phyloP scores from a whole-genome alignment of 192 early-diverging fungal genomes.

The Jimgerdemannia flammicorona region DNA sequence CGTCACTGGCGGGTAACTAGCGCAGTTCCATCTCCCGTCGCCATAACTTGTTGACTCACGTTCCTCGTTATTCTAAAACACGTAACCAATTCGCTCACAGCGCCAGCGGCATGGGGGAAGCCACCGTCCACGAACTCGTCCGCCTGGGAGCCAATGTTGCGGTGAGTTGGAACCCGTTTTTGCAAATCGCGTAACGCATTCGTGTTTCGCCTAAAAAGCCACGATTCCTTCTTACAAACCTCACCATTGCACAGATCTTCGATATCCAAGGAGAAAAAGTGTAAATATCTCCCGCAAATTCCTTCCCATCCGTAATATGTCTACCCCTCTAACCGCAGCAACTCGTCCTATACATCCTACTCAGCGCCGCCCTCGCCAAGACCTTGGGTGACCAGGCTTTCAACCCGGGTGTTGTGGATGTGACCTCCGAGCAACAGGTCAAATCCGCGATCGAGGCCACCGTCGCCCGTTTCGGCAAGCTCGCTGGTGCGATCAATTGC shows the following conservation, averaged over 20 bases:
- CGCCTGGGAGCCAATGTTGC: neutral
- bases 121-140: slow-evolving; percentile 35
- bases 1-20: slow-evolving; percentile 45
- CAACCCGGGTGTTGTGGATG: slow-evolving; percentile 42
- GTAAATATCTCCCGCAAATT: slow-evolving; percentile 7
- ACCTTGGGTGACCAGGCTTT: slow-evolving; percentile 23
- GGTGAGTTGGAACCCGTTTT: neutral
- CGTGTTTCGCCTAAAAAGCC: neutral
- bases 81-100: neutral
- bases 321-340: neutral
- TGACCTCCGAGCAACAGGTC: slow-evolving; percentile 29
- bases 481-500: slow-evolving; percentile 50
- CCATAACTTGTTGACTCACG: too few species aligned
- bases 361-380: slow-evolving; percentile 33
- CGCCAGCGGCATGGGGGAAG: slow-evolving; percentile 32
- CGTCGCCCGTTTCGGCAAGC: slow-evolving; percentile 43
- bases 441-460: neutral
- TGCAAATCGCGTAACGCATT: too few species aligned
- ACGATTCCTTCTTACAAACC: neutral
- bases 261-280: slow-evolving; percentile 24
- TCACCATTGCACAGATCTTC: neutral
- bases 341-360: too few species aligned
- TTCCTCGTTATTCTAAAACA: neutral
- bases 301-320: neutral
- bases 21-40: too few species aligned